Percentiles rank a stretch among this genome's conserved stretches.
Evolutionary conservation across 2,329 filamentous ascomycete genomes (phyloP).

Genomic region (Botrytis elliptica): DNA sequence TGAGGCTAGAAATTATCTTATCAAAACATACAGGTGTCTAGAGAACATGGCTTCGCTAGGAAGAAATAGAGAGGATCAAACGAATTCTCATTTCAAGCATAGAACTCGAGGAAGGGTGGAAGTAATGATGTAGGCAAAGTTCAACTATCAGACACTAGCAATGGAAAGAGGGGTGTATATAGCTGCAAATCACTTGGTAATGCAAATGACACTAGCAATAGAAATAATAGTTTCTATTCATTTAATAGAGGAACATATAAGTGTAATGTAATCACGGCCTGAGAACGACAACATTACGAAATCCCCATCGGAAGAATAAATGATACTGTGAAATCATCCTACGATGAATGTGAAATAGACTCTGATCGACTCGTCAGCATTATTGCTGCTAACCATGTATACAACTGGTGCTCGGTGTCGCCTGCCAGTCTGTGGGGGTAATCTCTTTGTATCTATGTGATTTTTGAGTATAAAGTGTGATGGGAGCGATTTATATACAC

Average conservation of each 20-base stretch:
- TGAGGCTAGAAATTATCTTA: not conserved
- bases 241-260: not conserved
- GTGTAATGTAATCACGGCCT: not conserved
- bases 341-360: not conserved
- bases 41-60: accelerated
- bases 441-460: not conserved
- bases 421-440: too few relatives aligned
- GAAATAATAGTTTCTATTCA: not conserved
- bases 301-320: not conserved
- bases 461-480: not conserved
- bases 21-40: not conserved
- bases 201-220: not conserved
- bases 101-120: not conserved
- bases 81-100: not conserved
- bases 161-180: not conserved
- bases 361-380: not conserved
- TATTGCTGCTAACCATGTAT: not conserved
- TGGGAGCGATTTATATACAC: not conserved
- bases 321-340: not conserved
- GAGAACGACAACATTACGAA: not conserved
- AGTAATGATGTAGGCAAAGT: not conserved
- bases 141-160: not conserved
- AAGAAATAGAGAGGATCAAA: not conserved
- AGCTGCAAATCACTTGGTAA: not conserved
- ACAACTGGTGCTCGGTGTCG: not conserved